phyloP scores from a whole-genome alignment of 139 green algal species.

The Closterium sp. region DNA sequence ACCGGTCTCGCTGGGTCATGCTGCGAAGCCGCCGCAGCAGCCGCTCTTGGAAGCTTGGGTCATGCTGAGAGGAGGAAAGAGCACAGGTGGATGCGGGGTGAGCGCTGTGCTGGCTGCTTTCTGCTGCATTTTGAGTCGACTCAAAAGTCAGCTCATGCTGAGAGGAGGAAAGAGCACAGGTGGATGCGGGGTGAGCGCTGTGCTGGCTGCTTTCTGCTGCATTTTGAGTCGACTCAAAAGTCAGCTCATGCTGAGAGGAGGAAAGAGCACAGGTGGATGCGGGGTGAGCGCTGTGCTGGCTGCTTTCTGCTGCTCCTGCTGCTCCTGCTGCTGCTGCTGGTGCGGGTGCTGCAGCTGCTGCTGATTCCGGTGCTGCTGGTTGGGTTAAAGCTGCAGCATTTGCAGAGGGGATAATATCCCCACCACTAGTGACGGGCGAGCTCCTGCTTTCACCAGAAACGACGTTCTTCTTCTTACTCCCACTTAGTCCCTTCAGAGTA shows the following conservation, averaged over 20 bases:
- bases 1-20: constrained; percentile 39
- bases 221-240: too few relatives aligned
- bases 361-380: too few relatives aligned
- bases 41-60: background rate
- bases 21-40: constrained; percentile 41
- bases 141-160: background rate
- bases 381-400: too few relatives aligned
- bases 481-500: background rate
- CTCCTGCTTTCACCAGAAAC: background rate
- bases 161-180: background rate
- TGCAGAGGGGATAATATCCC: too few relatives aligned
- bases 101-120: background rate
- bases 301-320: background rate
- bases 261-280: too few relatives aligned
- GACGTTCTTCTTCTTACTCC: background rate
- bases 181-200: too few relatives aligned
- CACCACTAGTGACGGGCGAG: too few relatives aligned
- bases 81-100: too few relatives aligned
- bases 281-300: background rate
- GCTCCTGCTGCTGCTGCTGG: background rate
- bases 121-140: too few relatives aligned
- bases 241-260: background rate
- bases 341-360: too few relatives aligned
- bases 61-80: background rate
- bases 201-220: background rate